phyloP scores from a whole-genome alignment of 805 yeast genomes.

The Wickerhamiella kurtzmanii region DNA sequence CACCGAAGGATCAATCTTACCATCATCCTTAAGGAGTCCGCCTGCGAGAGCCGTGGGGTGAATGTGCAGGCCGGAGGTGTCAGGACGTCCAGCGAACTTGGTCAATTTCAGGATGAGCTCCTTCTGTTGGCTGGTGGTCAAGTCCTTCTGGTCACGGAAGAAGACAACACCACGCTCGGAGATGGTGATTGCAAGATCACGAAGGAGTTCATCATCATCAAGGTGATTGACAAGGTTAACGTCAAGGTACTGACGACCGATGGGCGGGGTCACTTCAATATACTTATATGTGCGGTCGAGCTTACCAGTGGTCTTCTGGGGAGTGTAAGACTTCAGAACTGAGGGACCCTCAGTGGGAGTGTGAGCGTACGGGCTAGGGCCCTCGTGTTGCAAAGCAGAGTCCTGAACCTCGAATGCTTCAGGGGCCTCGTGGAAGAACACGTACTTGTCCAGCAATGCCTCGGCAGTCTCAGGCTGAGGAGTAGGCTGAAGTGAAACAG shows the following conservation, averaged over 20 bases:
- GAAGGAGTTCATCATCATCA: slow-evolving; percentile 20
- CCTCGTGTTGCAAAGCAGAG: slow-evolving; percentile 6
- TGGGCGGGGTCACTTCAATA: slow-evolving; percentile 22
- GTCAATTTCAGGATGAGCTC: slow-evolving; percentile 21
- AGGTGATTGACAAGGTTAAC: slow-evolving; percentile 21
- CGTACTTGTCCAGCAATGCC: slow-evolving; percentile 8
- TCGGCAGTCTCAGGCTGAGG: slow-evolving; percentile 5
- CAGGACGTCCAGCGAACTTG: slow-evolving; percentile 20
- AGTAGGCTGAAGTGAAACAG: background rate
- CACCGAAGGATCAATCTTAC: slow-evolving; percentile 22
- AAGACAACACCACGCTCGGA: slow-evolving; percentile 40
- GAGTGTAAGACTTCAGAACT: slow-evolving; percentile 8
- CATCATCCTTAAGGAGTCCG: slow-evolving; percentile 19
- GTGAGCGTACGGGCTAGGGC: slow-evolving; percentile 22
- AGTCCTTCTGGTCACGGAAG: slow-evolving; percentile 34
- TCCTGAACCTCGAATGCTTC: slow-evolving; percentile 15
- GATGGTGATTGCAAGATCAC: slow-evolving; percentile 35
- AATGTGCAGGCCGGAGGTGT: slow-evolving; percentile 21
- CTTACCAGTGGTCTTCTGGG: slow-evolving; percentile 17
- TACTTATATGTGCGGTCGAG: slow-evolving; percentile 21
- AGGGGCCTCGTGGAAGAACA: slow-evolving; percentile 8
- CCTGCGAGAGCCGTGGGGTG: slow-evolving; percentile 24
- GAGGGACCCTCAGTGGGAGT: slow-evolving; percentile 18
- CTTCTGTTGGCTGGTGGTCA: slow-evolving; percentile 21
- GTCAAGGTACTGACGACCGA: slow-evolving; percentile 23